Conservation (phyloP, 495 filamentous ascomycete genomes). For the Alectoria sarmentosa region DNA sequence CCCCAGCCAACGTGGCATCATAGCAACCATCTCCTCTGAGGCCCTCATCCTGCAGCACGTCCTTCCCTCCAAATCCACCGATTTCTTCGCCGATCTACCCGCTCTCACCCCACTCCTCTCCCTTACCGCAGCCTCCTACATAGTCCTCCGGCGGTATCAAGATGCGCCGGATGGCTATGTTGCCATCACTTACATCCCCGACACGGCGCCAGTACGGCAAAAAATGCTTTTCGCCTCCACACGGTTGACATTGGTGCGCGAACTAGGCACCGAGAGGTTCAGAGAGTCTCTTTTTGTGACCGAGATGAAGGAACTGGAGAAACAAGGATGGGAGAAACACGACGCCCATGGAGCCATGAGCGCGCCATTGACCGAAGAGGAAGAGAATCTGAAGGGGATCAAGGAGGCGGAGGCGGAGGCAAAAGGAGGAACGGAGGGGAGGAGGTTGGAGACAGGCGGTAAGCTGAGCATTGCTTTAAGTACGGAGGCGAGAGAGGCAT, state of each 20-base stretch:
- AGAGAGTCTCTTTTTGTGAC: slow-evolving; percentile 69
- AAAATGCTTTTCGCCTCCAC: slow-evolving; percentile 96
- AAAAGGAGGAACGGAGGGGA: slow-evolving; percentile 66
- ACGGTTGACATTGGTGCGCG: slow-evolving; percentile 71
- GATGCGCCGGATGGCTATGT: slow-evolving; percentile 46
- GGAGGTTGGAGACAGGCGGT: slow-evolving; percentile 36
- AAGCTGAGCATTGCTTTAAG: slow-evolving; percentile 56
- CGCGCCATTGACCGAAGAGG: slow-evolving; percentile 83
- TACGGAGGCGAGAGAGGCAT: slow-evolving; percentile 58
- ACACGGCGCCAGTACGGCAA: slow-evolving; percentile 79
- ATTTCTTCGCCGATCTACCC: slow-evolving; percentile 55
- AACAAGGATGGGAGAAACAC: slow-evolving; percentile 68
- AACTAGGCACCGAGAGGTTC: slow-evolving; percentile 87
- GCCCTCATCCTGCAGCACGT: slow-evolving; percentile 56
- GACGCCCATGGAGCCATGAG: slow-evolving; percentile 40
- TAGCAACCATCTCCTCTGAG: slow-evolving; percentile 73
- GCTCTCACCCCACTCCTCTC: slow-evolving; percentile 58
- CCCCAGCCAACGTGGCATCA: slow-evolving; percentile 63
- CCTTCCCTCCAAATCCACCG: slow-evolving; percentile 48
- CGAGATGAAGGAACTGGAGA: slow-evolving; percentile 60
- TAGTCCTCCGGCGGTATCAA: slow-evolving; percentile 67
- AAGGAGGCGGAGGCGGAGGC: slow-evolving; percentile 75
- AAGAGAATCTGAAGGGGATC: slow-evolving; percentile 68
- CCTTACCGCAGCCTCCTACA: slow-evolving; percentile 69
- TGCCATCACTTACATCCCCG: slow-evolving; percentile 85